These are phyloP conservation scores for Colletotrichum sp. DNA, from an alignment of 2,329 filamentous ascomycete species.

Conservation along the genomic window DNA sequence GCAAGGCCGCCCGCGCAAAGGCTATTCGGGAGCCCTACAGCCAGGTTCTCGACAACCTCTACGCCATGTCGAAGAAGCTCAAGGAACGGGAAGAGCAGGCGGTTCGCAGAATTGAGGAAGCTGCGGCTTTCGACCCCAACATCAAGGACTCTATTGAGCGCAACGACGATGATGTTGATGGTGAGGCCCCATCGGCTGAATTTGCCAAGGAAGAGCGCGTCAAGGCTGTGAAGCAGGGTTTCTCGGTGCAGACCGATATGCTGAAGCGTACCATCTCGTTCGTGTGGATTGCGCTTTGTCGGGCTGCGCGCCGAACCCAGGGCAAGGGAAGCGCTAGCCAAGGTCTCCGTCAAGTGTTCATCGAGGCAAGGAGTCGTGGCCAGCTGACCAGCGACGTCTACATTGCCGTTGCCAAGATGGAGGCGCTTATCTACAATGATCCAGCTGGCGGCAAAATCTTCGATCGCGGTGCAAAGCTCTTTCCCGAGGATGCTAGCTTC, in stretches of 20 bases:
- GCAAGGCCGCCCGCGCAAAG: conserved; percentile 75
- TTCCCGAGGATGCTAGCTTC: conserved; percentile 92
- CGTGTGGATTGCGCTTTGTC: conserved; percentile 93
- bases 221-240: conserved; percentile 66
- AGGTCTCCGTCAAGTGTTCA: conserved; percentile 87
- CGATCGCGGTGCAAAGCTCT: conserved; percentile 89
- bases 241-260: conserved; percentile 73
- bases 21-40: conserved; percentile 85
- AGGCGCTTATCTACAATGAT: conserved; percentile 96
- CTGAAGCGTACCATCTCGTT: conserved; percentile 88
- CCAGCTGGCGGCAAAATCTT: conserved; percentile 93
- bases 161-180: conserved; percentile 50
- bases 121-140: conserved; percentile 40
- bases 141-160: conserved; percentile 42
- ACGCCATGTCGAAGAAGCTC: conserved; percentile 78
- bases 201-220: conserved; percentile 67
- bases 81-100: conserved; percentile 67
- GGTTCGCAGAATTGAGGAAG: conserved; percentile 60
- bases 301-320: conserved; percentile 92
- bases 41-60: conserved; percentile 83
- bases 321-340: conserved; percentile 70
- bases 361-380: conserved; percentile 84
- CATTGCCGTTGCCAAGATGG: conserved; percentile 88
- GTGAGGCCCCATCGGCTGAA: conserved; percentile 25
- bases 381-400: conserved; percentile 94